These are phyloP conservation scores for Yarrowia porcina DNA, from an alignment of 805 yeast species.

Conservation along the genomic window DNA sequence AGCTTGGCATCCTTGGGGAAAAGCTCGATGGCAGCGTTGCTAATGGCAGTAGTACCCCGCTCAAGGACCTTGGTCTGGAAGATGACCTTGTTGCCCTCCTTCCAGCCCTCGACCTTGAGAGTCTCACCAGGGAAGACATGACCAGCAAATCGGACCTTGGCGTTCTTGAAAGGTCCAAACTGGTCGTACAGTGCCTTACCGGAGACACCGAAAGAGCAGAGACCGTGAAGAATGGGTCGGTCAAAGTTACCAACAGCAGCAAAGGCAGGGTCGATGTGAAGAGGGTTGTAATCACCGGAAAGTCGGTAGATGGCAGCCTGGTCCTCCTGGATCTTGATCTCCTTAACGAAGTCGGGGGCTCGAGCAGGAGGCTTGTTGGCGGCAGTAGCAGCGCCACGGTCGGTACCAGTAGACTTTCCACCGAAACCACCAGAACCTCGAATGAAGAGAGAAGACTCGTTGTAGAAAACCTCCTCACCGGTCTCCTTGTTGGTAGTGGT, in stretches of 20 bases:
- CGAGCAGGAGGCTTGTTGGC: conserved; percentile 60
- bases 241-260: conserved; percentile 85
- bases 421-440: conserved; percentile 63
- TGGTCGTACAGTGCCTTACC: conserved; percentile 73
- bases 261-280: conserved; percentile 88
- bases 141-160: conserved; percentile 86
- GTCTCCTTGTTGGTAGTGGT: conserved; percentile 64
- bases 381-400: conserved; percentile 59
- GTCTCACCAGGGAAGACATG: conserved; percentile 95
- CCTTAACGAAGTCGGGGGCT: conserved; percentile 63
- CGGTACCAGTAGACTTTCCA: conserved; percentile 50
- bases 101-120: conserved; percentile 80
- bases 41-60: conserved; percentile 72
- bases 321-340: conserved; percentile 58
- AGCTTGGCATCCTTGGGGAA: conserved; percentile 31
- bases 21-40: conserved; percentile 80
- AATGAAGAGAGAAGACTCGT: conserved; percentile 80
- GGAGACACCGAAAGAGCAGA: conserved; percentile 80
- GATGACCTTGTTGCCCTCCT: conserved; percentile 60
- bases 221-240: conserved; percentile 87
- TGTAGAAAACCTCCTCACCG: conserved; percentile 69
- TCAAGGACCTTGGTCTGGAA: conserved; percentile 83
- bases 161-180: conserved; percentile 76
- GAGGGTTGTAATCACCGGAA: conserved; percentile 92
- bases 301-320: conserved; percentile 88